Conservation (phyloP, 1,284 basidiomycete genomes). For the Afroboletus lepidellus region DNA sequence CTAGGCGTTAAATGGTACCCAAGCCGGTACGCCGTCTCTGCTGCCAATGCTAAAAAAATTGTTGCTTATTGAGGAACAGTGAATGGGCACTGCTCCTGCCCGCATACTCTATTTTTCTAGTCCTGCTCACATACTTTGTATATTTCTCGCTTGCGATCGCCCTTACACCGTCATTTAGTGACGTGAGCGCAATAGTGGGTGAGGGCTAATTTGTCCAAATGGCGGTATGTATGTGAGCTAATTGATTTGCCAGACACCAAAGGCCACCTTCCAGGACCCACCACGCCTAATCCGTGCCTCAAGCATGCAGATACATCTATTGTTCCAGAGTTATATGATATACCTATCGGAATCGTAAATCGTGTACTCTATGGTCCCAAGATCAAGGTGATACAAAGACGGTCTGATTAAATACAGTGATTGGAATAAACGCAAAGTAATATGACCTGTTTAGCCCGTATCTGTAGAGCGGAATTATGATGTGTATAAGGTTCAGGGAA, state of each 20-base stretch:
- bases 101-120: constrained; percentile 71
- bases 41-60: background rate
- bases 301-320: constrained; percentile 44
- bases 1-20: constrained; percentile 84
- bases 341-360: constrained; percentile 81
- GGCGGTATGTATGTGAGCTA: constrained; percentile 12
- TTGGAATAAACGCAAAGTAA: constrained; percentile 9
- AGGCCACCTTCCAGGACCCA: constrained; percentile 44
- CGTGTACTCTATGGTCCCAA: constrained; percentile 55
- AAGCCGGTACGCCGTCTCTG: constrained; percentile 57
- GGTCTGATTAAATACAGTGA: constrained; percentile 24
- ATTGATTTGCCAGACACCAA: constrained; percentile 47
- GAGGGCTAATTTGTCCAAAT: constrained; percentile 19
- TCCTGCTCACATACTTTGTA: constrained; percentile 74
- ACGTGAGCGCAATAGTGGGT: constrained; percentile 68
- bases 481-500: constrained; percentile 18
- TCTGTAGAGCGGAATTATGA: constrained; percentile 15
- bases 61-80: constrained; percentile 31
- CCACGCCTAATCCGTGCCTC: constrained; percentile 46
- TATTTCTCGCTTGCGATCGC: constrained; percentile 77
- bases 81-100: constrained; percentile 89
- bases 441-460: constrained; percentile 1
- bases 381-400: constrained; percentile 14
- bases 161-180: constrained; percentile 68
- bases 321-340: constrained; percentile 71